Conservation (phyloP, 1,284 basidiomycete species). For the Cryptococcus maquisensis region DNA sequence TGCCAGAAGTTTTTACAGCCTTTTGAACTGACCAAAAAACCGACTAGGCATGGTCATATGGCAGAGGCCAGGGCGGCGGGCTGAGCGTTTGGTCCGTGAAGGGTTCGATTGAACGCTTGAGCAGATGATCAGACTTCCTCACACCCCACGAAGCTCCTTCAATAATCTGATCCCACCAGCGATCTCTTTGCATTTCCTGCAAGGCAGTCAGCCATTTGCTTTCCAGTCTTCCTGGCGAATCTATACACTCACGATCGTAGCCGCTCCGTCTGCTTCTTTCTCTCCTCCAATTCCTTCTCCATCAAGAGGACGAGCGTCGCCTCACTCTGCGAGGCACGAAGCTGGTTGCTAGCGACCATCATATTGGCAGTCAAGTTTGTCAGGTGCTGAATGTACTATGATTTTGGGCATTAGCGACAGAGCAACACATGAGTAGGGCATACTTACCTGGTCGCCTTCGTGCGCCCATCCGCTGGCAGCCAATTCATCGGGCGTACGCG, state of each 20-base stretch:
- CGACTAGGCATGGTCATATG: too few species aligned
- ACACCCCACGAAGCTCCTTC: neutral
- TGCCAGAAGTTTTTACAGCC: too few species aligned
- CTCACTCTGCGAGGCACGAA: constrained; percentile 40
- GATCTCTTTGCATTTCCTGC: constrained; percentile 15
- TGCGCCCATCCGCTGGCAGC: constrained; percentile 29
- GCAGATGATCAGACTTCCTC: too few species aligned
- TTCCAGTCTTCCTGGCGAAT: neutral
- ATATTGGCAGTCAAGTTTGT: constrained; percentile 42
- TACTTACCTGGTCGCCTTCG: constrained; percentile 41
- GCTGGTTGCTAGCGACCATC: constrained; percentile 44
- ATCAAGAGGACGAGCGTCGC: constrained; percentile 43
- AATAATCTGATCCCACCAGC: constrained; percentile 5
- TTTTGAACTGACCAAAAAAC: too few species aligned
- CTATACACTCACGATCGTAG: constrained; percentile 25
- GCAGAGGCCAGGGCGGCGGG: too few species aligned
- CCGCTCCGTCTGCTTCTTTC: constrained; percentile 29
- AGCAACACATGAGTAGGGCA: neutral
- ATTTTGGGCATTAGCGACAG: neutral
- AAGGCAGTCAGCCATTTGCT: neutral
- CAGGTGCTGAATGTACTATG: constrained; percentile 45
- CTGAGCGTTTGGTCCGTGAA: neutral
- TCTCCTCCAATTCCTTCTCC: constrained; percentile 39
- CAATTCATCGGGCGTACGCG: constrained; percentile 37
- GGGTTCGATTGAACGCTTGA: neutral